Percentiles rank a stretch among this genome's conserved stretches.
Conservation (phyloP, 495 filamentous ascomycete species). For the Hypoxylon rickii region DNA sequence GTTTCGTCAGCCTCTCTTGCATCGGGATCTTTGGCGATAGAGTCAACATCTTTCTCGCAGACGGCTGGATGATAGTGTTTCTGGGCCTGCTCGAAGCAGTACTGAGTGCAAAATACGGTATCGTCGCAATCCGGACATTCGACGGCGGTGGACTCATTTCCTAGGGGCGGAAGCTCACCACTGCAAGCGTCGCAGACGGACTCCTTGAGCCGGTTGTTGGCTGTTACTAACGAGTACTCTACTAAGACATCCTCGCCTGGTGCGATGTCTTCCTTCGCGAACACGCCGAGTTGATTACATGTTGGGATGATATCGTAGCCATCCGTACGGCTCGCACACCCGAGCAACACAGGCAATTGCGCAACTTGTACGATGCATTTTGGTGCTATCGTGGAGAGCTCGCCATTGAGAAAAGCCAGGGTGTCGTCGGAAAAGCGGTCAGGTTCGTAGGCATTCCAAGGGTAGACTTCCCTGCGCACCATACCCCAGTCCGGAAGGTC, state of each 20-base stretch:
- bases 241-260: constrained; percentile 76
- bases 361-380: constrained; percentile 73
- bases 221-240: constrained; percentile 80
- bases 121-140: constrained; percentile 77
- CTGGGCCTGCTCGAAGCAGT: constrained; percentile 74
- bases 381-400: constrained; percentile 67
- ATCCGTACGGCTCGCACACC: constrained; percentile 47
- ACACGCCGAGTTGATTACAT: constrained; percentile 81
- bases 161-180: constrained; percentile 67
- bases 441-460: constrained; percentile 90
- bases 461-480: constrained; percentile 86
- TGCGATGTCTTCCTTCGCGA: constrained; percentile 79
- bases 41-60: constrained; percentile 82
- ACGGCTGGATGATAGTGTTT: constrained; percentile 80
- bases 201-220: constrained; percentile 79
- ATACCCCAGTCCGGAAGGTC: constrained; percentile 71
- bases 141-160: constrained; percentile 50
- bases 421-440: constrained; percentile 75
- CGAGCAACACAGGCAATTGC: constrained; percentile 69
- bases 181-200: constrained; percentile 85
- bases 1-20: constrained; percentile 72
- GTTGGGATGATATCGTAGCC: constrained; percentile 54
- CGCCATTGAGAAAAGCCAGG: constrained; percentile 66
- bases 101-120: constrained; percentile 81
- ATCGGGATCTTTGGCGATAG: constrained; percentile 77